Evolutionary conservation across 2,329 filamentous ascomycete genomes (phyloP), one percentile per base, ranked within the genome.

Genomic region (Pseudogymnoascus sp.): DNA sequence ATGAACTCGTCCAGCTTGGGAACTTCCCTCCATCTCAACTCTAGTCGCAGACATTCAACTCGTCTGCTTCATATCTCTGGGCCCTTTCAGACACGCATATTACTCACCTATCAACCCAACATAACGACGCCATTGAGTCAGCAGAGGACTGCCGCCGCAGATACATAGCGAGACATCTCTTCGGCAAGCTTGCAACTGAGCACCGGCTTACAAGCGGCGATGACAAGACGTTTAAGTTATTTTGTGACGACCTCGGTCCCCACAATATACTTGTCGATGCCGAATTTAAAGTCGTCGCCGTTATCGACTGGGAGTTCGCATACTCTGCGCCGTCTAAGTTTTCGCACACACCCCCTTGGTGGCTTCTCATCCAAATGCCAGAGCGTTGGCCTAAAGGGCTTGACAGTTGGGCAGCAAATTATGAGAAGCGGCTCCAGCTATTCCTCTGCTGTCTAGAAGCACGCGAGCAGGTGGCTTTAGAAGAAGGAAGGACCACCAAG

Each of bases 61-160:
- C 67, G 14, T 69, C 74, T 1, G 72, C 74, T 19, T 72, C 73
- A 5, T 79, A 76, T 71, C 77, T 75, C 41, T 49, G 61, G 14
- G 71, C 70, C 0, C 67, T 80, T 6, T 74, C 77, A 2, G 72
- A 78, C 4, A 71, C 77, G 64, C 74, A 81, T 41, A 67, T 81
- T 5, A 68, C 69, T 23, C 75, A 79, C 42, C 64, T 79, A 4
- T 60, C 59, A 19, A 70, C 70, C 14, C 76, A 79, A 62, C 70
- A 69, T 8, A 78, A 78, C 62, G 70, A 77, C 63, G 71, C 72
- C 22, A 67, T 75, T 4, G 62, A 63, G 0, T 72, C 68, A 2
- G 67, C 68, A 5, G 69, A 72, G 2, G 70, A 72, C 62, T 70
- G 70, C 25, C 63, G 71, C 1, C 69, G 71, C 14, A 73, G 72